Conservation (phyloP, 352 stramenopile genomes). For the Globisporangium parvum region DNA sequence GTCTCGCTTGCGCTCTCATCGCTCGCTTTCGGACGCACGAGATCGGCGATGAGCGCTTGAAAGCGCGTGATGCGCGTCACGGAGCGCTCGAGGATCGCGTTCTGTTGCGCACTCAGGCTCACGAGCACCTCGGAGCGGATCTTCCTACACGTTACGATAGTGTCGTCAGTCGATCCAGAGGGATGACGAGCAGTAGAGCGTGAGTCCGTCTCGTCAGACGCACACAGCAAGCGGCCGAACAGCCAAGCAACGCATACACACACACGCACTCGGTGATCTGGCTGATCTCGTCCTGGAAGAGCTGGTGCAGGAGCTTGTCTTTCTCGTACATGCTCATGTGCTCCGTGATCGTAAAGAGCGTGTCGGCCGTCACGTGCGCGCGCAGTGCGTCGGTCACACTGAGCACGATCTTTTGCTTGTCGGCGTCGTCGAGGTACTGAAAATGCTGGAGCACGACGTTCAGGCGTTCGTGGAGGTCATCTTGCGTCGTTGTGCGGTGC, state of each 20-base stretch:
- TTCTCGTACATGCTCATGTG: conserved; percentile 53
- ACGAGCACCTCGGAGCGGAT: conserved; percentile 41
- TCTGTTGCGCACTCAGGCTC: conserved; percentile 51
- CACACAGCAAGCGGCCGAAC: no score
- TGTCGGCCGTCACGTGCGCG: conserved; percentile 45
- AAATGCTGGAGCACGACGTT: conserved; percentile 48
- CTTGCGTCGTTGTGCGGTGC: conserved; percentile 31
- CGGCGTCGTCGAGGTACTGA: conserved; percentile 44
- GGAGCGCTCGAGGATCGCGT: conserved; percentile 55
- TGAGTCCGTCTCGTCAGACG: no score
- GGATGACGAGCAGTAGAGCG: no score
- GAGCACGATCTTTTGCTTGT: conserved; percentile 54
- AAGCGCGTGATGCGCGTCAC: conserved; percentile 52
- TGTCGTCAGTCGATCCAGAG: no score
- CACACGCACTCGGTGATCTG: conserved; percentile 42
- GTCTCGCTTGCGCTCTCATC: no score
- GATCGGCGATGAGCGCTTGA: no score
- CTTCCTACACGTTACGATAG: conserved; percentile 37
- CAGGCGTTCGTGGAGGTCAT: conserved; percentile 48
- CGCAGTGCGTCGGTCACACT: conserved; percentile 35
- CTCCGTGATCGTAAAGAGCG: conserved; percentile 33
- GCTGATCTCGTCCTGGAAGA: conserved; percentile 48
- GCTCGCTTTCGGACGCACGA: no score
- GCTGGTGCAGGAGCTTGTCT: conserved; percentile 54
- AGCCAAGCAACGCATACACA: no score